These are phyloP conservation scores for Ceratocystis albifundus DNA, from an alignment of 2,329 filamentous ascomycete species.

Conservation along the genomic window DNA sequence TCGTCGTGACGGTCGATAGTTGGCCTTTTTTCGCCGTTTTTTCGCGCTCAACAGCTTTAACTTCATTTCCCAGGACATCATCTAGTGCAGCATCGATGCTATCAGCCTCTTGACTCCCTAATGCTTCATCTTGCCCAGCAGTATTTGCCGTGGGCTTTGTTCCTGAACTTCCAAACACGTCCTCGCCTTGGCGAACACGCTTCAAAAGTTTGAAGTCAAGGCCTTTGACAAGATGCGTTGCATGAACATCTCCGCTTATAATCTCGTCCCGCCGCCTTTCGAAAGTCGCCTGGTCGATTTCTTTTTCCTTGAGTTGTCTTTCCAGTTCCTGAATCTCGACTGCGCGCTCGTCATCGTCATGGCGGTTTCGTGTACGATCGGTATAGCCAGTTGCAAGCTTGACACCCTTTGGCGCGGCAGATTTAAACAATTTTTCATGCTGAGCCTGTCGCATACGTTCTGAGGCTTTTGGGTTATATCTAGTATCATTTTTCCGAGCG, in stretches of 20 bases:
- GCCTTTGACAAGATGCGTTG: constrained; percentile 83
- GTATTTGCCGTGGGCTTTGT: constrained; percentile 39
- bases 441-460: constrained; percentile 51
- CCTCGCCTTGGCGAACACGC: constrained; percentile 55
- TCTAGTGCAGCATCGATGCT: constrained; percentile 55
- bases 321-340: constrained; percentile 66
- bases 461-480: constrained; percentile 12
- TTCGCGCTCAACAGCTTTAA: constrained; percentile 43
- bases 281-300: constrained; percentile 72
- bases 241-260: constrained; percentile 65
- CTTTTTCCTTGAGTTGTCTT: constrained; percentile 66
- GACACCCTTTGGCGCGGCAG: constrained; percentile 70
- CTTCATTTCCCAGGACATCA: constrained; percentile 42
- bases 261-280: constrained; percentile 64
- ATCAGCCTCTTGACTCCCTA: constrained; percentile 24
- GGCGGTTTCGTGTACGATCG: constrained; percentile 62
- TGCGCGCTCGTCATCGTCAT: constrained; percentile 44
- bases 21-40: constrained; percentile 46
- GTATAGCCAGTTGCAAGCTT: constrained; percentile 70
- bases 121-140: constrained; percentile 32
- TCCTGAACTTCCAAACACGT: constrained; percentile 40
- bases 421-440: constrained; percentile 61
- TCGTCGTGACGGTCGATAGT: constrained; percentile 40
- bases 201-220: constrained; percentile 73
- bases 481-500: constrained; percentile 32